Evolutionary conservation across 257 asterid species (phyloP).

Genomic region (Plantago ovata): DNA sequence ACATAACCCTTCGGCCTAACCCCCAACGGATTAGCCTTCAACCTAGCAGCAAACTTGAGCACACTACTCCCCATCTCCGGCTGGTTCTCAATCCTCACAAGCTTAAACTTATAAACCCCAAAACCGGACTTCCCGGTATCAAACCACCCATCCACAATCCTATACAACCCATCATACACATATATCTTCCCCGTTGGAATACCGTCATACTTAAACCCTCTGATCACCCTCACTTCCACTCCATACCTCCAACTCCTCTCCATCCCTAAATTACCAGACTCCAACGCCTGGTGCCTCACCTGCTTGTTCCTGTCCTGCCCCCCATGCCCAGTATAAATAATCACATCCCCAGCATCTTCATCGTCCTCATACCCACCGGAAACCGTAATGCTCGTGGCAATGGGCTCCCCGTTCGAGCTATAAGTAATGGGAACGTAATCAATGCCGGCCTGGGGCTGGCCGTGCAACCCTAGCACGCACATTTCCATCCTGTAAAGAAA

Average conservation of each 20-base stretch:
- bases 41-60: slow-evolving; percentile 47
- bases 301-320: slow-evolving; percentile 76
- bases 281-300: slow-evolving; percentile 71
- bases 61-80: slow-evolving; percentile 61
- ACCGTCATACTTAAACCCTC: slow-evolving; percentile 68
- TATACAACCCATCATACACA: slow-evolving; percentile 81
- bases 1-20: slow-evolving; percentile 58
- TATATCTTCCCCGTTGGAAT: slow-evolving; percentile 66
- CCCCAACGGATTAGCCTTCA: slow-evolving; percentile 46
- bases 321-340: slow-evolving; percentile 81
- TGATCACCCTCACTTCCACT: slow-evolving; percentile 76
- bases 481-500: slow-evolving; percentile 72
- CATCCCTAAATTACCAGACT: slow-evolving; percentile 65
- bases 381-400: slow-evolving; percentile 77
- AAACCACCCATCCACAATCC: slow-evolving; percentile 61
- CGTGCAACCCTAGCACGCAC: slow-evolving; percentile 78
- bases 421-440: slow-evolving; percentile 65
- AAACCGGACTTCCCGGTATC: slow-evolving; percentile 79
- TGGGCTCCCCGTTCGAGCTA: slow-evolving; percentile 84
- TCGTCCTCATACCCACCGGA: slow-evolving; percentile 95
- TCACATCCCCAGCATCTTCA: slow-evolving; percentile 67
- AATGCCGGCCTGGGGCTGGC: slow-evolving; percentile 86
- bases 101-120: slow-evolving; percentile 74
- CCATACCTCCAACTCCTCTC: slow-evolving; percentile 85
- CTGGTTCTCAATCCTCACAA: slow-evolving; percentile 65